phyloP scores from a whole-genome alignment of 305 asterid species.

The Nicotiana rustica region DNA sequence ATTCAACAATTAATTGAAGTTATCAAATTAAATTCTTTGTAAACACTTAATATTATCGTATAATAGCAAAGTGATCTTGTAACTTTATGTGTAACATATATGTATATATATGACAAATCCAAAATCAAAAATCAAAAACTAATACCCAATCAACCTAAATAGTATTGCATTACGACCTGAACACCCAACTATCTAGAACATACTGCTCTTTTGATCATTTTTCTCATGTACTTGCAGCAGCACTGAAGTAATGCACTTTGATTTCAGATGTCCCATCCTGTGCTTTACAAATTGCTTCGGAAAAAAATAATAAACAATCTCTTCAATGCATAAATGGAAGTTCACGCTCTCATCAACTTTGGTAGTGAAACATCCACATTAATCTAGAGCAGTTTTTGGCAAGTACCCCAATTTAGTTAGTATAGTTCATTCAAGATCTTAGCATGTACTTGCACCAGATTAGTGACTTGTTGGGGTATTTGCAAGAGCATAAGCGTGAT shows the following conservation, averaged over 20 bases:
- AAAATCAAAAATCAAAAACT: no score
- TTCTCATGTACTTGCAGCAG: not conserved
- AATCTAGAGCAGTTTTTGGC: not conserved
- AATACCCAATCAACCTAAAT: not conserved
- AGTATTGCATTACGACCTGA: not conserved
- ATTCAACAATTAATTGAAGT: no score
- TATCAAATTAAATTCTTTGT: no score
- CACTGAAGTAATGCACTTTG: not conserved
- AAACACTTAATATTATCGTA: no score
- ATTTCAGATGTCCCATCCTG: not conserved
- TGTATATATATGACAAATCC: no score
- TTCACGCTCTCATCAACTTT: conserved; percentile 19
- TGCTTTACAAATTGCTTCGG: not conserved
- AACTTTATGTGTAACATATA: no score
- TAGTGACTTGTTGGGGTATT: conserved; percentile 14
- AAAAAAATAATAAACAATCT: not conserved
- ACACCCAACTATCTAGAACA: not conserved
- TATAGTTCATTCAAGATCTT: not conserved
- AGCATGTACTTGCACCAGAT: conserved; percentile 1
- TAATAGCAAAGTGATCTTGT: no score
- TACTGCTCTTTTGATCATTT: not conserved
- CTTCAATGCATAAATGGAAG: not conserved
- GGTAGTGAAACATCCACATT: conserved; percentile 11
- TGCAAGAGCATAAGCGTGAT: conserved; percentile 10
- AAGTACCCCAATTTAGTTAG: conserved; percentile 2